These are phyloP conservation scores for Lasiodiplodia sp. DNA, from an alignment of 2,329 filamentous ascomycete species.

Conservation along the genomic window DNA sequence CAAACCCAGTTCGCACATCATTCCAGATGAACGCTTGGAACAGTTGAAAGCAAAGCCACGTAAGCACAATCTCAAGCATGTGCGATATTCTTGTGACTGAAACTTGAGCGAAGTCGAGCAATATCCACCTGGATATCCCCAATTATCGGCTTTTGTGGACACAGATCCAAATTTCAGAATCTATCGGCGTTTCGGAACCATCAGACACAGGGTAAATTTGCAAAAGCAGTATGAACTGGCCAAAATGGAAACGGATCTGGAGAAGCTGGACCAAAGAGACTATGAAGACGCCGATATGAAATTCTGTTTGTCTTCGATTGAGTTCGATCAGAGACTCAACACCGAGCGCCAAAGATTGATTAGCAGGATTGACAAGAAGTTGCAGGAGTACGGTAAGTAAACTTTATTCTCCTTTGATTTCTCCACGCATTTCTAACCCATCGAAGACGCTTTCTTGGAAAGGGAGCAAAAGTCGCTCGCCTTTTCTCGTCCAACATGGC, in stretches of 20 bases:
- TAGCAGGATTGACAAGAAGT: background rate
- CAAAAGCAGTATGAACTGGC: slow-evolving; percentile 31
- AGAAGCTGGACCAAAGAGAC: background rate
- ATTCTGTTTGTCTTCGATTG: background rate
- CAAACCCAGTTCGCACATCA: too few species aligned
- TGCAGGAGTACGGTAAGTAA: slow-evolving; percentile 1
- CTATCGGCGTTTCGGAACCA: slow-evolving; percentile 31
- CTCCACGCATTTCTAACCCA: background rate
- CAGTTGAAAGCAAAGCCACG: background rate
- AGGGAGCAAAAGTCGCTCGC: slow-evolving; percentile 26
- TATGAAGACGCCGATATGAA: background rate
- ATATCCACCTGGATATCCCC: slow-evolving; percentile 31
- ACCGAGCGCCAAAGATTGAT: background rate
- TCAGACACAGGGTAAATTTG: slow-evolving; percentile 31
- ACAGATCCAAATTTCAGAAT: slow-evolving; percentile 30
- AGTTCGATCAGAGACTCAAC: background rate
- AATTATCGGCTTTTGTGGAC: slow-evolving; percentile 31
- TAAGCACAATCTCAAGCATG: background rate
- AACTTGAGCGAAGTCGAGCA: background rate
- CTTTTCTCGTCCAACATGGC: slow-evolving; percentile 29
- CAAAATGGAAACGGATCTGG: slow-evolving; percentile 19
- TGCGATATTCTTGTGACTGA: background rate
- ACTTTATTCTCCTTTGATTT: background rate
- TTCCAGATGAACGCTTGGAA: background rate
- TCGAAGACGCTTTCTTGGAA: slow-evolving; percentile 32